A percentile compares a stretch with the other conserved stretches of the same genome.
Evolutionary conservation across 768 basidiomycete species (phyloP).

Genomic region (Mycena venus): DNA sequence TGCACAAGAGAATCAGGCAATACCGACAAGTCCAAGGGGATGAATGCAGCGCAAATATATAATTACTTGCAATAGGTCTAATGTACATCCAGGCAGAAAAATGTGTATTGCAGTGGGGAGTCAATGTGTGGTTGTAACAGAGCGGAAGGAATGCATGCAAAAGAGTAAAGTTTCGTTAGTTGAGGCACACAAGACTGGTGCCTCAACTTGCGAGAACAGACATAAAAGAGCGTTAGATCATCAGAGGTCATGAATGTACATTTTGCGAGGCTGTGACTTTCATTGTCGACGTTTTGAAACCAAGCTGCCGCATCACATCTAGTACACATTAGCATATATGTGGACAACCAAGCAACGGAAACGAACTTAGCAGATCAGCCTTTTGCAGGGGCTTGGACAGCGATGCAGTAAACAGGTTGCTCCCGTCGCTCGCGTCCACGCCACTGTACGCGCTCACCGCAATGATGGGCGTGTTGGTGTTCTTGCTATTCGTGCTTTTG

Average conservation of each 20-base stretch:
- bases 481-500: conserved; percentile 96
- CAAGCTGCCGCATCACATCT: conserved; percentile 85
- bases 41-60: conserved; percentile 33
- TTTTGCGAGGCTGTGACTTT: conserved; percentile 63
- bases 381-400: conserved; percentile 93
- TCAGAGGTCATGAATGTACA: conserved; percentile 53
- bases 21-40: background rate
- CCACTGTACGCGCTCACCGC: conserved; percentile 92
- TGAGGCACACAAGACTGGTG: no score
- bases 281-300: conserved; percentile 88
- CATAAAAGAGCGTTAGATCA: conserved; percentile 44
- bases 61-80: conserved; percentile 33
- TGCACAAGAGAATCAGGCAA: background rate
- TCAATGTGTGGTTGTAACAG: conserved; percentile 41
- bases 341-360: conserved; percentile 1
- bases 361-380: conserved; percentile 78
- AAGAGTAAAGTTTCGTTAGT: no score
- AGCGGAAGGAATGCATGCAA: conserved; percentile 47
- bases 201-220: no score
- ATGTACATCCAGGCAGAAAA: conserved; percentile 42
- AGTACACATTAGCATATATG: background rate
- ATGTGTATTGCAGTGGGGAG: conserved; percentile 47
- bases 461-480: conserved; percentile 92
- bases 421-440: conserved; percentile 71
- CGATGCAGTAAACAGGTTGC: conserved; percentile 83